Base-by-base conservation (phyloP, 2,329 filamentous ascomycete species). In the Aspergillus clavatus region DNA sequence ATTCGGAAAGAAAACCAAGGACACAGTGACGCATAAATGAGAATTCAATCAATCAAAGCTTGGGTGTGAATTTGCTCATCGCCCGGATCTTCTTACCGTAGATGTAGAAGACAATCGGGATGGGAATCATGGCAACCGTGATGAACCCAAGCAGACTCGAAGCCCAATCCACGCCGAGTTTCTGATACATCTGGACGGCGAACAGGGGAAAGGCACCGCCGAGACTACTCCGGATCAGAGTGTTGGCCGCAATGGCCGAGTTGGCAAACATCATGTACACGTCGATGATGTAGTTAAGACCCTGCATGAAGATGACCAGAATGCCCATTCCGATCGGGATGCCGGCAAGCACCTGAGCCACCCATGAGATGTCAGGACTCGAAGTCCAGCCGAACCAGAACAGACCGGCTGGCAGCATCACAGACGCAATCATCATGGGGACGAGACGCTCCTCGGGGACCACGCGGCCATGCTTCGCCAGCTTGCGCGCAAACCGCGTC, bases 311-410 rank as follows among this genome's bases (percentile, higher is more conserved):
- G 45, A 58, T 69, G 18, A 75, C 62, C 44, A 68, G 57, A 43
- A 67, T 61, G 4, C 66, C 65, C 48, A 69, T 67, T 0, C 73
- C 74, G 19, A 73, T 64, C 29, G 65, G 64, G 0, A 72, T 53
- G 2, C 68, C 70, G 4, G 70, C 62, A 3, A 75, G 54, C 1
- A 72, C 69, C 29, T 72, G 71, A 1, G 69, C 65, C 12, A 73
- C 67, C 72, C 72, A 75, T 10, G 60, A 66, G 26, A 72, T 67
- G 23, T 62, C 48, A 3, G 61, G 60, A 39, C 61, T 63, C 0
- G 68, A 69, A 7, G 67, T 67, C 74, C 74, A 77, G 11, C 66
- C 72, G 47, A 74, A 75, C 68, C 70, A 72, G 52, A 75, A 75
- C 5, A 76, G 57, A 28, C 72, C 72, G 31, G 59, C 56, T 0